Evolutionary conservation across 176 grass and related monocot genomes (phyloP), one percentile per base, ranked within the genome.

Genomic region (Olyra latifolia): DNA sequence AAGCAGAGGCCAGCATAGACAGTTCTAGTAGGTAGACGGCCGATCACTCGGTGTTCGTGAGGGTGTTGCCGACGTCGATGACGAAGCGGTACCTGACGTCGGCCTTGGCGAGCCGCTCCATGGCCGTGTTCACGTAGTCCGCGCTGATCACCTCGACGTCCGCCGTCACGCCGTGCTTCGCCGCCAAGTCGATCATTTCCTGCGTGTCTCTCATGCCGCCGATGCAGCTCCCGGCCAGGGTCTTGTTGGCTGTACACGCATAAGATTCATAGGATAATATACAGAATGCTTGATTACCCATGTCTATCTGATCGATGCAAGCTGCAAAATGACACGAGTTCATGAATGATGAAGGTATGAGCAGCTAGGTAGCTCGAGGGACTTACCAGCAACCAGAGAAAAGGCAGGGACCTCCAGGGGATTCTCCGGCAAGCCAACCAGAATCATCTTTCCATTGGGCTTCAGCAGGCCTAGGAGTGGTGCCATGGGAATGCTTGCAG

Each of bases 41-140:
- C 9, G 10, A 4, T 54, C 47, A 66, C 62, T 41, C 60, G 55
- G 61, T 52, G n/a, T 28, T 56, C 57, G 86, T 74, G 43, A 92
- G 80, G 14, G 93, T 91, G 78, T 92, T 95, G 76, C 78, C 85
- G 17, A 96, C 79, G 91, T 96, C 93, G 77, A 96, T 96, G 54
- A 96, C 90, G 9, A 96, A 96, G 30, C 93, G 84, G 42, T 88
- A 96, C 74, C 78, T 80, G n/a, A 92, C 93, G 29, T 96, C 93
- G 2, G 80, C 69, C 63, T 81, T 92, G 56, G 72, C 79, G 4
- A 96, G 87, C 22, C 93, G 74, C 78, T 96, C 85, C 66, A 92
- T 65, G 66, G 93, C 93, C 13, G 71, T 27, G 81, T 92, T 96
- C 57, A 88, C 89, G 38, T 96, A 88, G 8, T 96, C 77, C 0